A percentile compares a stretch with the other conserved stretches of the same genome.
Evolutionary conservation across 176 grass and related monocot genomes (phyloP).

Genomic region (Bothriochloa decipiens): DNA sequence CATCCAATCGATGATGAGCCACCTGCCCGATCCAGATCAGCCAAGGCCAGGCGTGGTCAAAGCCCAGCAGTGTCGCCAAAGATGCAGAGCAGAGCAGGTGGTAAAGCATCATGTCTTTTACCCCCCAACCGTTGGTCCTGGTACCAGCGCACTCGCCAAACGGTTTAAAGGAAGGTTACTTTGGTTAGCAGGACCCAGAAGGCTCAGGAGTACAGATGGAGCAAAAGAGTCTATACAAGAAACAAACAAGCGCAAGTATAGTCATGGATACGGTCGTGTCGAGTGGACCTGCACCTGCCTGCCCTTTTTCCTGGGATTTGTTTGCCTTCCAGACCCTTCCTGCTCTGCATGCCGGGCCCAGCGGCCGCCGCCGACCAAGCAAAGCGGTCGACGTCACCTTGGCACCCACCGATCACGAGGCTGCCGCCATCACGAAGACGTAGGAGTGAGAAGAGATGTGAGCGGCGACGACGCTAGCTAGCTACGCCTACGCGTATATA

Average conservation of each 20-base stretch:
- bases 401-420: neutral
- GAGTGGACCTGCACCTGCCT: neutral
- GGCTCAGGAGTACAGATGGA: neutral
- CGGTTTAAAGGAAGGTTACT: neutral
- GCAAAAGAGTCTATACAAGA: neutral
- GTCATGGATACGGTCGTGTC: too few species aligned
- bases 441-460: too few species aligned
- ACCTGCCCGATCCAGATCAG: constrained; percentile 33
- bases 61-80: neutral
- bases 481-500: too few species aligned
- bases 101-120: constrained; percentile 17
- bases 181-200: neutral
- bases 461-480: too few species aligned
- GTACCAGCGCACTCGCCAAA: too few species aligned
- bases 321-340: constrained; percentile 17
- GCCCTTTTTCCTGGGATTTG: neutral
- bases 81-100: neutral
- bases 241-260: neutral
- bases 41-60: neutral
- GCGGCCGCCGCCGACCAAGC: neutral
- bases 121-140: neutral
- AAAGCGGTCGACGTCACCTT: neutral
- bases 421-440: neutral
- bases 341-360: neutral
- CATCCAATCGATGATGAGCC: neutral